Evolutionary conservation across 1,139 yeast genomes (phyloP), one percentile per base, ranked within the genome.

Genomic region (Debaryomycetaceae sp.): DNA sequence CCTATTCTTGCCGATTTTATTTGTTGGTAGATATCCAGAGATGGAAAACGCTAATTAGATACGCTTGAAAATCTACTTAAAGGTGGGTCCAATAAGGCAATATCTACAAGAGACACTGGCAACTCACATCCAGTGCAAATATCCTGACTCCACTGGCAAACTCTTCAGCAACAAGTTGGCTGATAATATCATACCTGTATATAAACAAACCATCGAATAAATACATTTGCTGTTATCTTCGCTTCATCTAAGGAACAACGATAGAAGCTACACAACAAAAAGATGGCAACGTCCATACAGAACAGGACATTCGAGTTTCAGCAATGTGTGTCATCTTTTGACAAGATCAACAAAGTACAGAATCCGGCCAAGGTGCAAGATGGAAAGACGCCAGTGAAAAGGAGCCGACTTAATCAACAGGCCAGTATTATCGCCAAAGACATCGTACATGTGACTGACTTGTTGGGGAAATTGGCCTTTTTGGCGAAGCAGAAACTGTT

Each of bases 401-500:
- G 75, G 50, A 76, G 87, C 36, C 88, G 84, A 58, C 92, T 92
- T 61, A 83, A 89, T 46, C 70, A 73, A 45, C 81, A 83, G 49
- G 99, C 99, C 2, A 78, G 92, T 30, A 66, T 72, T 19, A 87
- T 92, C 34, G 97, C 98, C 38, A 84, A 81, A 53, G 97, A 92
- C 55, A 88, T 92, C 41, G 84, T 89, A 14, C 83, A 81, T 44
- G 88, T 94, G n/a, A 91, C 97, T 2, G 89, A 82, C 42, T 71
- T 89, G 53, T 72, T 94, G 44, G 81, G 86, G 36, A 83, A 89
- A 51, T 71, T 92, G 38, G 96, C 98, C 1, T 53, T 79, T 35
- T 63, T 92, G 47, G 97, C 98, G 7, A 87, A 85, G 59, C 72
- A 91, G 51, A 91, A 89, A 59, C 95, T 97, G n/a, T 65, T 92